Conservation (phyloP, 2,329 filamentous ascomycete species). For the Davidsoniella virescens region DNA sequence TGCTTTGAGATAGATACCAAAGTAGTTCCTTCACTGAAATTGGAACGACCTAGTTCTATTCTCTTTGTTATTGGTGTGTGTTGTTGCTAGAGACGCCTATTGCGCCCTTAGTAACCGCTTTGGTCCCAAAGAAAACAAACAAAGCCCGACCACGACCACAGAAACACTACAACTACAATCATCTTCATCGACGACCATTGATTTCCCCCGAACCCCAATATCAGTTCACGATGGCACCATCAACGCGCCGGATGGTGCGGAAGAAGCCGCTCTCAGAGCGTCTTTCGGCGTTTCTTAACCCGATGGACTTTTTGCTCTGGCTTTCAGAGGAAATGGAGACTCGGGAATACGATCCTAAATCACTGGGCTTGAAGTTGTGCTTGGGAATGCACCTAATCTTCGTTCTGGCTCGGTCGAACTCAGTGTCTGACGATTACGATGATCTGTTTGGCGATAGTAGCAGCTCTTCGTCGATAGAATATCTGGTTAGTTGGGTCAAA, state of each 20-base stretch:
- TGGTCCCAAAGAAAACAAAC: not conserved
- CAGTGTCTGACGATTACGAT: constrained; percentile 39
- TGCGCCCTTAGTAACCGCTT: not conserved
- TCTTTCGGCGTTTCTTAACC: constrained; percentile 65
- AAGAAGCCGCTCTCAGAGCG: constrained; percentile 65
- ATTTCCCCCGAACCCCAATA: not conserved
- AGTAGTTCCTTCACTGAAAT: too few relatives aligned
- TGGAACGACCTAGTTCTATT: too few relatives aligned
- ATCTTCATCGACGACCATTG: not conserved
- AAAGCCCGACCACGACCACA: not conserved
- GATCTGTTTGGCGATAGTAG: constrained; percentile 70
- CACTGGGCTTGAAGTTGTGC: constrained; percentile 61
- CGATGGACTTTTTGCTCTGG: constrained; percentile 80
- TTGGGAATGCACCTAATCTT: constrained; percentile 63
- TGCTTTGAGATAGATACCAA: too few relatives aligned
- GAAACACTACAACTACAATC: not conserved
- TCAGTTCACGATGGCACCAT: constrained; percentile 4
- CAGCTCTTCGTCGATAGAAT: constrained; percentile 47
- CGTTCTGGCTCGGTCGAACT: constrained; percentile 69
- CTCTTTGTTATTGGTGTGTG: too few relatives aligned
- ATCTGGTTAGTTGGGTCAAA: constrained; percentile 28
- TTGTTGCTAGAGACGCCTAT: too few relatives aligned
- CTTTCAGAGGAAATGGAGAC: constrained; percentile 85
- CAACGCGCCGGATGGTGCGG: constrained; percentile 59
- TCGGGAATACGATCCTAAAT: constrained; percentile 73